Percentiles rank a stretch among this genome's conserved stretches.
These are phyloP conservation scores for Heterobasidion occidentale DNA, from an alignment of 1,284 basidiomycete species.

Conservation along the genomic window DNA sequence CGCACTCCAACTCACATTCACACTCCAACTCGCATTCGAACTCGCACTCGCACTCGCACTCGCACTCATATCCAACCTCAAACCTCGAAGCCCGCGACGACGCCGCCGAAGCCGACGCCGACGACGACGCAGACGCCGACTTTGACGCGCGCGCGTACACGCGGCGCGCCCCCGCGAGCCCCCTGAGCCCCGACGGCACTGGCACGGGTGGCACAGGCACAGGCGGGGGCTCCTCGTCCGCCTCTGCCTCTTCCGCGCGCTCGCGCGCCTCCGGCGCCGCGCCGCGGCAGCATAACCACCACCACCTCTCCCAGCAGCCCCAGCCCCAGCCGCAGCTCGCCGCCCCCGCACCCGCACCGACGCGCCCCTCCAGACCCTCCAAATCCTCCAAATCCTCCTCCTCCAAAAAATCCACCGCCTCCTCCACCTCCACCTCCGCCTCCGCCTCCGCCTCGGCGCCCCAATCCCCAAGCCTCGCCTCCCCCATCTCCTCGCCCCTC, in stretches of 20 bases:
- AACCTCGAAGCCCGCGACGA: neutral
- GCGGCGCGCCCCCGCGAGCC: slow-evolving; percentile 21
- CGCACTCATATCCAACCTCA: neutral
- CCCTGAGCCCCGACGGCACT: no score
- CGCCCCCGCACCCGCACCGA: no score
- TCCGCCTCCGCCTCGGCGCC: neutral
- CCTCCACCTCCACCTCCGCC: neutral
- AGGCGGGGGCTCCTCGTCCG: neutral
- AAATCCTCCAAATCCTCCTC: neutral
- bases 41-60: no score
- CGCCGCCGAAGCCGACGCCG: slow-evolving; percentile 20
- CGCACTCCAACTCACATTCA: slow-evolving; percentile 12
- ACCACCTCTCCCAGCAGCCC: slow-evolving; percentile 17
- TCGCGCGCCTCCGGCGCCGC: slow-evolving; percentile 50
- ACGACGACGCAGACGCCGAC: slow-evolving; percentile 42
- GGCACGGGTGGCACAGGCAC: neutral
- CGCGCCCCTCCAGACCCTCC: neutral
- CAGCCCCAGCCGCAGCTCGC: slow-evolving; percentile 6
- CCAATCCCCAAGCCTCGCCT: neutral
- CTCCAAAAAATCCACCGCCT: neutral
- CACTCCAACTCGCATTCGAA: slow-evolving; percentile 4
- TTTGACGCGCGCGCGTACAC: slow-evolving; percentile 51
- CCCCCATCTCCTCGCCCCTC: neutral
- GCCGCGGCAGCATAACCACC: slow-evolving; percentile 24
- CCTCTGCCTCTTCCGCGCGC: slow-evolving; percentile 39